Evolutionary conservation across 495 filamentous ascomycete species (phyloP).

Genomic region (Aspergillus ostianus): DNA sequence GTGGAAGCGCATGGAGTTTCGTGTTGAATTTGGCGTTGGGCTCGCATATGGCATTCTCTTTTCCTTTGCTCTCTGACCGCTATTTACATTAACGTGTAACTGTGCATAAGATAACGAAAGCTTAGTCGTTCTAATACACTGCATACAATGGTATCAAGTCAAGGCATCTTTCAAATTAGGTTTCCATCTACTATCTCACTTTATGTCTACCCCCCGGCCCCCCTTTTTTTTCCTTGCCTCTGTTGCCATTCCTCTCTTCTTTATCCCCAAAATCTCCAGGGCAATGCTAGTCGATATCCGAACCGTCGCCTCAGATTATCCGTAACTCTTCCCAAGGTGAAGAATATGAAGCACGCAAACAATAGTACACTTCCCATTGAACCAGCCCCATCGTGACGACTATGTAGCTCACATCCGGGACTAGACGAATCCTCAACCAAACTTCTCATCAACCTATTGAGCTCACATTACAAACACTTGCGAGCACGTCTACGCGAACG

Average conservation of each 20-base stretch:
- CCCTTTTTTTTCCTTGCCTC: background rate
- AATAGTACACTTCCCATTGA: constrained; percentile 56
- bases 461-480: too few species aligned
- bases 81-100: background rate
- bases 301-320: constrained; percentile 68
- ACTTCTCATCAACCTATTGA: too few species aligned
- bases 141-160: background rate
- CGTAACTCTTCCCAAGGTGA: constrained; percentile 68
- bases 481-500: background rate
- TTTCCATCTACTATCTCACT: background rate
- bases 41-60: background rate
- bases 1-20: background rate
- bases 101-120: background rate
- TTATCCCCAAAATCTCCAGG: background rate
- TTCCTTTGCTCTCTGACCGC: background rate
- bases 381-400: constrained; percentile 57
- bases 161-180: background rate
- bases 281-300: constrained; percentile 4
- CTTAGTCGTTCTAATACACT: background rate
- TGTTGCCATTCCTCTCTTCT: background rate
- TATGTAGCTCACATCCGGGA: constrained; percentile 63
- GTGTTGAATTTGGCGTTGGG: background rate
- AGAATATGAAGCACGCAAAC: constrained; percentile 55
- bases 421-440: constrained; percentile 16
- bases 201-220: background rate